A percentile compares a stretch with the other conserved stretches of the same genome.
Conservation (phyloP, 2,329 filamentous ascomycete species). For the Calonectria multiphialidica region DNA sequence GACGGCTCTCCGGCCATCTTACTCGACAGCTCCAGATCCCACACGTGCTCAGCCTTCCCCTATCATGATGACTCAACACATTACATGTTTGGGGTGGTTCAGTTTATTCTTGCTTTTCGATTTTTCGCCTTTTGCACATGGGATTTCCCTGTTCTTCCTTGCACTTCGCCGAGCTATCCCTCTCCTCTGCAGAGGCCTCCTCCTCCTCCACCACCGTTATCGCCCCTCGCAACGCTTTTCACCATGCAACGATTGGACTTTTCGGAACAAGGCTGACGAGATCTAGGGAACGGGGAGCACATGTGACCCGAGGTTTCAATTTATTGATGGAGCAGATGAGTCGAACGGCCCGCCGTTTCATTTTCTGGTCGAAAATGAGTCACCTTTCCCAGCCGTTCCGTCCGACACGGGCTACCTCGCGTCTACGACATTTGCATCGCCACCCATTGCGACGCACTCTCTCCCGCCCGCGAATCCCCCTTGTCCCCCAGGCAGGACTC, state of each 20-base stretch:
- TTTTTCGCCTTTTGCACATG: not conserved
- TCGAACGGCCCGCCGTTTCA: slow-evolving; percentile 5
- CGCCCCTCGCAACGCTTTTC: slow-evolving; percentile 6
- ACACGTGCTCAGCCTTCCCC: not conserved
- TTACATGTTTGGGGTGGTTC: not conserved
- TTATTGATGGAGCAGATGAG: not conserved
- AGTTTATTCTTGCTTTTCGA: not conserved
- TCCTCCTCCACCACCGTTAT: not conserved
- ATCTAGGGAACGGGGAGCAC: not conserved
- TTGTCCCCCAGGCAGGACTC: not conserved
- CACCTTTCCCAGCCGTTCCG: slow-evolving; percentile 9
- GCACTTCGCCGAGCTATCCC: not conserved
- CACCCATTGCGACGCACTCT: not conserved
- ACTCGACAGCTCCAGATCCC: slow-evolving; percentile 19
- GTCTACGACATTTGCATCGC: slow-evolving; percentile 18
- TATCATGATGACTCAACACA: slow-evolving; percentile 15
- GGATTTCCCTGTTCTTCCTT: not conserved
- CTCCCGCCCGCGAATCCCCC: not conserved
- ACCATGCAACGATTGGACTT: not conserved
- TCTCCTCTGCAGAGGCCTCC: slow-evolving; percentile 15
- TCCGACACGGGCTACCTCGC: slow-evolving; percentile 1
- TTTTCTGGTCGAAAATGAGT: slow-evolving; percentile 18
- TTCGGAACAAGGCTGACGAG: not conserved
- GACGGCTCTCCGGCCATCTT: slow-evolving; percentile 29
- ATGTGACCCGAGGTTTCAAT: slow-evolving; percentile 13